Base-by-base conservation (phyloP, 495 filamentous ascomycete species). In the Aspergillus asperescens region DNA sequence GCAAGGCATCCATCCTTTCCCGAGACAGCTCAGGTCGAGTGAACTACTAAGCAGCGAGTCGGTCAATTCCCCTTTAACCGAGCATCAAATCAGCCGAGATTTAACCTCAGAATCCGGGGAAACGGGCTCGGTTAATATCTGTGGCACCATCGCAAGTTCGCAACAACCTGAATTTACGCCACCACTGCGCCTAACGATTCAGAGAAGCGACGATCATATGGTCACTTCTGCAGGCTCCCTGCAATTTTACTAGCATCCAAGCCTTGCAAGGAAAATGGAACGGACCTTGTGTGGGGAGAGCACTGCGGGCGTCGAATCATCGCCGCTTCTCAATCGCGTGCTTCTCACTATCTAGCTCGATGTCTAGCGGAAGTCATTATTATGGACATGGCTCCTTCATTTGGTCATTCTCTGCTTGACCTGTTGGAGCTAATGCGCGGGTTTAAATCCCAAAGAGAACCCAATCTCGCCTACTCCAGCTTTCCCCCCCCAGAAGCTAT, bases 51-150 rank as follows among this genome's bases (percentile, higher is more conserved):
- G 28, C 24, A 52, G 39, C 39, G 31, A 41, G 32, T 47, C 51
- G 51, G 51, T 32, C 47, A 47, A 32, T 47, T 47, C 23, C 1
- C 28, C 12, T 18, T 44, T 47, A 22, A 52, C 39, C 49, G 49
- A 52, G 12, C 50, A 15, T 16, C 41, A 22, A 24, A 46, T 27
- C 50, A 53, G 37, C 50, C 50, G 50, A 53, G 24, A 20, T 23
- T 29, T 20, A 42, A 19, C 37, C 20, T 20, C 38, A 25, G 16
- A 54, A 54, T 54, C 51, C 18, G 51, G 51, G 51, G 51, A 54
- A 54, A 35, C n/a, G 18, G 15, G 15, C 51, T 54, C 51, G 51
- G 51, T 54, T 54, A 54, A 54, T 47, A 40, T 32, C 16, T 4
- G 15, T 28, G 20, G 37, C 23, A n/a, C n/a, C n/a, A n/a, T n/a